phyloP scores from a whole-genome alignment of 2,329 filamentous ascomycete species.

The Fusarium sp. region DNA sequence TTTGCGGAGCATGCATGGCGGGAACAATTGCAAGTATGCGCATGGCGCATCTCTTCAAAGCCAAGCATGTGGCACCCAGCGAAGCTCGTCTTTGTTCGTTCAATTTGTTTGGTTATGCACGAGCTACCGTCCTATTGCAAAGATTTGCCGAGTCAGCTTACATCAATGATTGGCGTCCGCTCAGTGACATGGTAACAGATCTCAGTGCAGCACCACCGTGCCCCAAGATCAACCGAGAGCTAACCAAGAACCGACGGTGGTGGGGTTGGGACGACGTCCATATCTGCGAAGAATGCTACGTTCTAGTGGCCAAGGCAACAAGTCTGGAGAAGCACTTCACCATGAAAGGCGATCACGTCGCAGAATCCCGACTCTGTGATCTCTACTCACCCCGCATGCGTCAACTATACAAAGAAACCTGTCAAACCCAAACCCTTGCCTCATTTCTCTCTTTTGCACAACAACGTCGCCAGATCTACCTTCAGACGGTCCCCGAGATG shows the following conservation, averaged over 20 bases:
- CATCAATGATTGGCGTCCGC: background rate
- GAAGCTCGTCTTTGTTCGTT: background rate
- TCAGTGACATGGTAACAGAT: background rate
- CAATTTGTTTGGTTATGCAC: background rate
- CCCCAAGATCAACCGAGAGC: background rate
- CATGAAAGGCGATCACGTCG: background rate
- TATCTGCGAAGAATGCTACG: background rate
- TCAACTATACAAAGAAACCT: background rate
- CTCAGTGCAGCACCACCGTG: background rate
- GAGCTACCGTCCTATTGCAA: background rate
- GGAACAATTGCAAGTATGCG: background rate
- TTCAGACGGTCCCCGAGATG: background rate
- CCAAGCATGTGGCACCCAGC: background rate
- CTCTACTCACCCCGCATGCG: background rate
- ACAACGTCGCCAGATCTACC: background rate
- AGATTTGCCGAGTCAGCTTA: background rate
- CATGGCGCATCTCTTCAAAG: background rate
- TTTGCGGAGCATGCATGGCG: conserved; percentile 3
- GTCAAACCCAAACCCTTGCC: background rate
- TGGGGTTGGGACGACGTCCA: background rate
- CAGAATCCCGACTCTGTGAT: background rate
- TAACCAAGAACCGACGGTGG: background rate
- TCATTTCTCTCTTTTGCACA: background rate
- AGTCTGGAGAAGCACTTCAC: background rate
- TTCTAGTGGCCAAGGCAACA: background rate